Percentiles rank a stretch among this genome's conserved stretches.
Conservation (phyloP, 345 rosid species). For the Pugionium dolabratum region DNA sequence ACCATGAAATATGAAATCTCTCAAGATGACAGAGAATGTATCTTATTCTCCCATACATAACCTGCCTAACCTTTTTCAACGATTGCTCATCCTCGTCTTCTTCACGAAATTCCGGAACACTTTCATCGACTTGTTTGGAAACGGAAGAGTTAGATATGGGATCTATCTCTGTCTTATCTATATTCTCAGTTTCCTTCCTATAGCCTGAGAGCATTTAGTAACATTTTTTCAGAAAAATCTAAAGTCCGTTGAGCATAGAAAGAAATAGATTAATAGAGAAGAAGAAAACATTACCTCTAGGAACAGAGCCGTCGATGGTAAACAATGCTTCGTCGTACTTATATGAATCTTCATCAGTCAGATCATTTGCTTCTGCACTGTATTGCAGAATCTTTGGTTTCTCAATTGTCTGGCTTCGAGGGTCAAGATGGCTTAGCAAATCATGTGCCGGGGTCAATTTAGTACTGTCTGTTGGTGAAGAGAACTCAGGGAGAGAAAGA, state of each 20-base stretch:
- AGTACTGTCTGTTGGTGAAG: constrained; percentile 68
- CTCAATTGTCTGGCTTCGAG: constrained; percentile 37
- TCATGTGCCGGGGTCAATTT: constrained; percentile 37
- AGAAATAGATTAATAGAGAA: constrained; percentile 16
- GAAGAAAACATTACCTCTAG: constrained; percentile 51
- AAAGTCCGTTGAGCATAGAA: not conserved
- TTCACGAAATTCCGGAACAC: constrained; percentile 17
- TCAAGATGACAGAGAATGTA: constrained; percentile 9
- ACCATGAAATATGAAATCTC: constrained; percentile 21
- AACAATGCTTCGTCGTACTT: constrained; percentile 42
- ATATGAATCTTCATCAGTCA: constrained; percentile 32
- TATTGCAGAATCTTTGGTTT: constrained; percentile 36
- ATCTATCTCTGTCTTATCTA: constrained; percentile 27
- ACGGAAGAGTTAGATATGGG: constrained; percentile 34
- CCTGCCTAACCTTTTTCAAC: constrained; percentile 45
- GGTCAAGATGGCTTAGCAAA: constrained; percentile 18
- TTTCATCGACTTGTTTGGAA: constrained; percentile 28
- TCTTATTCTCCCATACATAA: constrained; percentile 6
- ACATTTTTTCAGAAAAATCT: not conserved
- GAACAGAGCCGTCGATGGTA: constrained; percentile 40
- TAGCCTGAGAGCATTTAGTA: constrained; percentile 33
- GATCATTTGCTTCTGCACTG: constrained; percentile 33
- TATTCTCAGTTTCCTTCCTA: constrained; percentile 42
- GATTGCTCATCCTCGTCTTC: constrained; percentile 27
- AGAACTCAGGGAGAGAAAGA: constrained; percentile 76